Evolutionary conservation across 2,329 filamentous ascomycete species (phyloP).

Genomic region (Ophiostoma australiae): DNA sequence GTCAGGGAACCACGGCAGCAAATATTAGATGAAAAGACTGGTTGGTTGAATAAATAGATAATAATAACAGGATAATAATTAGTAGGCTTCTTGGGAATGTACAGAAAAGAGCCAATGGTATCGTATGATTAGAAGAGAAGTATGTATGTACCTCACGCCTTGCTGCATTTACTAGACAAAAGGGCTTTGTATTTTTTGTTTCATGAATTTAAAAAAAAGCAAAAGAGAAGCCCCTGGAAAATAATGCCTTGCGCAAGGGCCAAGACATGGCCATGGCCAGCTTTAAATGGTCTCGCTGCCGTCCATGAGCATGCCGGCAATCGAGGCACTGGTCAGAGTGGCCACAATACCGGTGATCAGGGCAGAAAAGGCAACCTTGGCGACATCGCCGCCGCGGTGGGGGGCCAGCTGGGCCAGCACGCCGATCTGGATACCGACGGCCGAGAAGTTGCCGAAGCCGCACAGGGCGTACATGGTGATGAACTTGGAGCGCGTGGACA

Average conservation of each 20-base stretch:
- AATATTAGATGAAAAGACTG: background rate
- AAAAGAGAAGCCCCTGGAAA: background rate
- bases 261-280: background rate
- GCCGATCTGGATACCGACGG: constrained; percentile 84
- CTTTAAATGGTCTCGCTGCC: constrained; percentile 28
- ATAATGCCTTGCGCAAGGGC: background rate
- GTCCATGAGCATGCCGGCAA: constrained; percentile 69
- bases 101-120: background rate
- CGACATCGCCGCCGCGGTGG: constrained; percentile 66
- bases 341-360: constrained; percentile 72
- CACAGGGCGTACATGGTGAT: constrained; percentile 85
- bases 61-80: background rate
- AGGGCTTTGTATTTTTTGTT: background rate
- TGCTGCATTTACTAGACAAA: background rate
- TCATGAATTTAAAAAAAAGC: background rate
- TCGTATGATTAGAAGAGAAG: background rate
- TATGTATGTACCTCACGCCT: background rate
- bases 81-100: background rate
- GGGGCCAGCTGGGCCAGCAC: constrained; percentile 79
- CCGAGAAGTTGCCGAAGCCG: constrained; percentile 81
- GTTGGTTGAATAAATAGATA: background rate
- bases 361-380: constrained; percentile 69
- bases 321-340: constrained; percentile 71
- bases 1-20: too few species aligned
- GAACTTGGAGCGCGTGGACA: constrained; percentile 67